These are phyloP conservation scores for Ehretia macrophylla DNA, from an alignment of 257 asterid genomes.

Conservation along the genomic window DNA sequence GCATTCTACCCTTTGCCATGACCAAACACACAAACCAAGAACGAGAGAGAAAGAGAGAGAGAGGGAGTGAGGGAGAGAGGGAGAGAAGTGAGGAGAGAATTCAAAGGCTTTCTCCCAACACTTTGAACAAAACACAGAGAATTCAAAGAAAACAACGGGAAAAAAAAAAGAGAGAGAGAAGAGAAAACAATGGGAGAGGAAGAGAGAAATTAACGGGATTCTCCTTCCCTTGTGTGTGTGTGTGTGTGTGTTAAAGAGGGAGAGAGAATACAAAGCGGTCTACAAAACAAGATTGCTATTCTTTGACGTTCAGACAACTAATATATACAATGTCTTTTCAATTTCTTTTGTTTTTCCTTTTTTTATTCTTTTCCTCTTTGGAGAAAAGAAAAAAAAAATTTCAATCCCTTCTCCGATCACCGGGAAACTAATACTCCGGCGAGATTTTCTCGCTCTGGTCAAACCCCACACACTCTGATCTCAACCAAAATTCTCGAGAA, in stretches of 20 bases:
- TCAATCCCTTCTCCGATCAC: slow-evolving; percentile 15
- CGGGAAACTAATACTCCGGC: slow-evolving; percentile 35
- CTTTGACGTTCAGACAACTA: slow-evolving; percentile 71
- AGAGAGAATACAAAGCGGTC: slow-evolving; percentile 8
- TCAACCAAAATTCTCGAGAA: too few species aligned
- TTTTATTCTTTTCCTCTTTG: neutral
- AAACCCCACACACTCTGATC: slow-evolving; percentile 19
- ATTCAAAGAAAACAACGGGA: slow-evolving; percentile 21
- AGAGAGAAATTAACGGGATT: slow-evolving; percentile 74
- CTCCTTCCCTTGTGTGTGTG: slow-evolving; percentile 13
- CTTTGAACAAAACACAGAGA: slow-evolving; percentile 23
- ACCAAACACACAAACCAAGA: slow-evolving; percentile 22
- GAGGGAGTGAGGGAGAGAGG: slow-evolving; percentile 19
- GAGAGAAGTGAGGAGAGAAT: slow-evolving; percentile 30
- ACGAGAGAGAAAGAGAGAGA: too few species aligned
- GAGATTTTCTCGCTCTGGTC: slow-evolving; percentile 27
- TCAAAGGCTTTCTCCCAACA: slow-evolving; percentile 48
- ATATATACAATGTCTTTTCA: slow-evolving; percentile 26
- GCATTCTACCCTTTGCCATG: slow-evolving; percentile 30
- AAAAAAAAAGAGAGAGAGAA: slow-evolving; percentile 24
- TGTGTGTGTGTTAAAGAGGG: neutral
- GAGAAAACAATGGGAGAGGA: slow-evolving; percentile 24
- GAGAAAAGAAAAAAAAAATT: too few species aligned
- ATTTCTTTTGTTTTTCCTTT: slow-evolving; percentile 11
- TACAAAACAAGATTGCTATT: slow-evolving; percentile 31